Evolutionary conservation across 371 early-diverging fungal genomes (phyloP), one percentile per base, ranked within the genome.

Genomic region (Batkoa obscura): DNA sequence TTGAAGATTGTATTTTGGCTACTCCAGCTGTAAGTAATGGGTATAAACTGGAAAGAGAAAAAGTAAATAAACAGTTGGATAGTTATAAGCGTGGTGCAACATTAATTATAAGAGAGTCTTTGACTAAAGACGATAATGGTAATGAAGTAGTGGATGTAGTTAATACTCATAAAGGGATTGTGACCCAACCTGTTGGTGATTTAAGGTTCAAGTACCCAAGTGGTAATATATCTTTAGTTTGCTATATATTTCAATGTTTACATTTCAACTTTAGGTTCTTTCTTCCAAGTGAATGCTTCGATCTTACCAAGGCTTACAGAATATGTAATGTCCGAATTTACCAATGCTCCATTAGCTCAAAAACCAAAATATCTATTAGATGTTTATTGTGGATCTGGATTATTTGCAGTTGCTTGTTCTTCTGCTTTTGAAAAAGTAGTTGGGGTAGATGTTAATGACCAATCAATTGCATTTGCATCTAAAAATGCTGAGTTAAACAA

Each of bases 371-470:
- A 69, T 43, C 66, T 81, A 23, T 69, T 80, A 31, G 83, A 82
- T 56, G 75, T 76, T 0, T 82, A 81, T 63, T 82, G 83, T 59
- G 83, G 83, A 3, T 72, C 80, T 0, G 83, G 83, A 3, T 59
- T 82, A 31, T 82, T 82, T 68, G 79, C 73, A 1, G 67, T 82
- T 32, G 66, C 75, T 2, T 76, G 73, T 59, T 67, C 69, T 30
- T 55, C 62, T 15, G 70, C 66, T 13, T 78, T 79, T 58, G 64
- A 73, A 38, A 64, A 67, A 35, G 79, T 81, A 12, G 55, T 76
- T 36, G 83, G 83, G 35, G 73, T 82, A n/a, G 83, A 82, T 56
- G 66, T 77, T 23, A 76, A 73, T 13, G 63, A 62, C 17, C 70
- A 70, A 31, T 69, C 75, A 0, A 73, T 79, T 51, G 62, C 64